phyloP scores from a whole-genome alignment of 2,329 filamentous ascomycete species.

The Pestalotiopsis sp. region DNA sequence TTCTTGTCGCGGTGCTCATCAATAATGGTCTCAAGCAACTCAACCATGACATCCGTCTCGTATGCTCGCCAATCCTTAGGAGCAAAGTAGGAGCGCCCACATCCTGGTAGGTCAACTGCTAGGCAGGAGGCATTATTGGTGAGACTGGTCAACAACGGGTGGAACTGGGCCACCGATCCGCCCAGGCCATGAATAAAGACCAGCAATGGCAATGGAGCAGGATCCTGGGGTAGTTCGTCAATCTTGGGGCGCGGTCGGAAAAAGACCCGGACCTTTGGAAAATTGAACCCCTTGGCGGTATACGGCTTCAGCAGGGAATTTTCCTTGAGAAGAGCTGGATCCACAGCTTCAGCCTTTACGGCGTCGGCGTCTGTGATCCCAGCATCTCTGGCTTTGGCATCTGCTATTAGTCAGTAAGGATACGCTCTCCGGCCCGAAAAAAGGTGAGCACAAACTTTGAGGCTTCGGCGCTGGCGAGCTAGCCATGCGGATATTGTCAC shows the following conservation, averaged over 20 bases:
- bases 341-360: constrained; percentile 55
- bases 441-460: neutral
- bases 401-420: neutral
- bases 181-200: constrained; percentile 93
- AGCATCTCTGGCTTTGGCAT: neutral
- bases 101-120: constrained; percentile 88
- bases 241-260: constrained; percentile 80
- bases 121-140: constrained; percentile 83
- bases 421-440: no score
- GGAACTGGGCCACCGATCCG: constrained; percentile 89
- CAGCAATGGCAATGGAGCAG: constrained; percentile 76
- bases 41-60: constrained; percentile 71
- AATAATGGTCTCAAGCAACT: constrained; percentile 76
- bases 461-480: neutral
- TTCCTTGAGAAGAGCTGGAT: constrained; percentile 80
- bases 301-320: constrained; percentile 74
- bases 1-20: constrained; percentile 70
- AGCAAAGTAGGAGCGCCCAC: constrained; percentile 77
- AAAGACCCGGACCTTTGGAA: constrained; percentile 80
- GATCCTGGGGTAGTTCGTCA: constrained; percentile 75
- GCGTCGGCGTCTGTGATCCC: no score
- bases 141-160: constrained; percentile 78
- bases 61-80: constrained; percentile 79
- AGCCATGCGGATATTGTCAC: neutral
- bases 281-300: constrained; percentile 69